Evolutionary conservation across 2,329 filamentous ascomycete genomes (phyloP), one percentile per base, ranked within the genome.

Genomic region (Lachnellula willkommii): DNA sequence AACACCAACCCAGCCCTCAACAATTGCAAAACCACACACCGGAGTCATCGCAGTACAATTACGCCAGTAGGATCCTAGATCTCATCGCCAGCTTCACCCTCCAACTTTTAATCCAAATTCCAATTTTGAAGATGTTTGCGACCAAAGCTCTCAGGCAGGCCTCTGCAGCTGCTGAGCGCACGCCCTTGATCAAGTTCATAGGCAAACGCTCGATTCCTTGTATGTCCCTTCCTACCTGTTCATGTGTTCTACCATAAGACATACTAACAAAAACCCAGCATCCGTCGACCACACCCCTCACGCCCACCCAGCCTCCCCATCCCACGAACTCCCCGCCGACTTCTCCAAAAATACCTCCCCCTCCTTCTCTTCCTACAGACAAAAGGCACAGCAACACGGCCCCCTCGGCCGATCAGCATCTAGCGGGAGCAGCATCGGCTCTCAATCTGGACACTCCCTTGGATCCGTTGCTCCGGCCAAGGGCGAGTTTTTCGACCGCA

Each of bases 401-500:
- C 81, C 81, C 24, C 74, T 84, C 32, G 73, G 67, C 61, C 63
- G 68, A 60, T 53, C 55, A 46, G 57, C 56, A 17, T 56, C 49
- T 37, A 39, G 40, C 26, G 62, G 63, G 26, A 59, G 59, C 20
- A 60, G 51, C 26, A 52, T 69, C 32, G 69, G 68, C n/a, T 64
- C 68, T 17, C 53, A 63, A 42, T 64, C 69, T 59, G 92, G 90
- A 54, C 75, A 83, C 58, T 76, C 85, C 39, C 79, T 96, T 11
- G 92, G 93, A 47, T 75, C 88, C 12, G 78, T 97, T 59, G 71
- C 80, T 63, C 80, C 92, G 39, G 80, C 80, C 57, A 74, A 83
- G 67, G 93, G 93, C 65, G 77, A 90, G 72, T 90, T 81, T 73
- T 96, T 96, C 71, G 94, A 97, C 73, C 84, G 91, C 65, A 89